phyloP scores from a whole-genome alignment of 805 yeast species.

The Candida taoyuanica region DNA sequence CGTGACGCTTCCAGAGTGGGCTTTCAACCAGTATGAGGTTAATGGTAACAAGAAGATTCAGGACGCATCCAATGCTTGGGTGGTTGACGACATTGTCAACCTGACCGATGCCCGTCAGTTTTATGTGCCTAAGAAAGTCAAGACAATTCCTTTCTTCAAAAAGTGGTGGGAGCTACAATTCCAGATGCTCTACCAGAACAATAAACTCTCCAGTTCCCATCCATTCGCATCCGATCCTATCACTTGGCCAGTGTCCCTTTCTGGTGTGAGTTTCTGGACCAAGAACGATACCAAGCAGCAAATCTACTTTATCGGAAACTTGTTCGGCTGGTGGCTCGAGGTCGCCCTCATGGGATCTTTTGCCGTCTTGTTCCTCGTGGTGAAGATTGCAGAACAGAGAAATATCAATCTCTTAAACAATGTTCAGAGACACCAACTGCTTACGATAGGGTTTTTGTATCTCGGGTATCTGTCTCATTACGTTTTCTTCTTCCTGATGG shows the following conservation, averaged over 20 bases:
- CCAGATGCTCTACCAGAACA: constrained; percentile 89
- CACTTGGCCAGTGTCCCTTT: constrained; percentile 83
- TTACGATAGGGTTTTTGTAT: constrained; percentile 80
- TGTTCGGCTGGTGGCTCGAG: constrained; percentile 87
- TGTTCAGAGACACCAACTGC: constrained; percentile 64
- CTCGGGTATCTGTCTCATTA: constrained; percentile 87
- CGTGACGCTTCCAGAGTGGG: constrained; percentile 91
- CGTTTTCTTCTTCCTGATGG: constrained; percentile 88
- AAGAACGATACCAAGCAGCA: constrained; percentile 60
- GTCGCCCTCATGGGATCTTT: constrained; percentile 58
- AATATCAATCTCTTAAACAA: constrained; percentile 50
- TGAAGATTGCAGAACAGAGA: constrained; percentile 76
- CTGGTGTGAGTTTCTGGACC: constrained; percentile 97
- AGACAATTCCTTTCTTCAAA: constrained; percentile 62
- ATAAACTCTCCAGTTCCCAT: constrained; percentile 79
- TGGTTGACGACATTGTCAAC: constrained; percentile 61
- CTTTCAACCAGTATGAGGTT: constrained; percentile 83
- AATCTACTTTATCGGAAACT: constrained; percentile 86
- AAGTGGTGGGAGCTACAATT: constrained; percentile 90
- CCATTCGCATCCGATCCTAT: constrained; percentile 94
- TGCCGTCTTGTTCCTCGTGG: constrained; percentile 62
- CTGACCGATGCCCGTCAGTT: constrained; percentile 57
- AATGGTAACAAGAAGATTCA: constrained; percentile 85
- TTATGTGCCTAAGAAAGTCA: constrained; percentile 62
- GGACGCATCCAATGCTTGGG: constrained; percentile 71